Conservation (phyloP, 257 asterid species). For the Eucommia ulmoides region DNA sequence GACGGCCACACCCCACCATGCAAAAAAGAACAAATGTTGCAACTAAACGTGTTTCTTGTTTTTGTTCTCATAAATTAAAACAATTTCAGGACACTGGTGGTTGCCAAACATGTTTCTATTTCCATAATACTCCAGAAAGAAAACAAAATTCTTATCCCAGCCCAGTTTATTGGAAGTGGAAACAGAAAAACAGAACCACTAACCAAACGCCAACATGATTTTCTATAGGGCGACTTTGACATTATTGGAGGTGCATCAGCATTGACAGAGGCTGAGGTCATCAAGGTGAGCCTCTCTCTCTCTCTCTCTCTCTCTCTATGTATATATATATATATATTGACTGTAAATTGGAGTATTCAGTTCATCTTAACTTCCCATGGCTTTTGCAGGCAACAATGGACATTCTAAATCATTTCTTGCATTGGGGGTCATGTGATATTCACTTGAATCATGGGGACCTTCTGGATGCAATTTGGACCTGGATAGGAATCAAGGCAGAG, state of each 20-base stretch:
- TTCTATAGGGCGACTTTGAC: slow-evolving; percentile 83
- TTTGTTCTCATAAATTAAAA: too few species aligned
- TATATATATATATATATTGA: too few species aligned
- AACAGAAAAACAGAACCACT: too few species aligned
- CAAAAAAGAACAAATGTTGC: too few species aligned
- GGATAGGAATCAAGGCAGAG: slow-evolving; percentile 82
- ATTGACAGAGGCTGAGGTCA: slow-evolving; percentile 88
- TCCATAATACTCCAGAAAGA: too few species aligned
- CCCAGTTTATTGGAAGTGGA: too few species aligned
- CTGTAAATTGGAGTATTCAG: not conserved
- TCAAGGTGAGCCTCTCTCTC: slow-evolving; percentile 49
- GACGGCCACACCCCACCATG: too few species aligned
- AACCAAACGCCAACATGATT: too few species aligned
- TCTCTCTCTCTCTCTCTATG: not conserved
- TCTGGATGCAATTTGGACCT: slow-evolving; percentile 89
- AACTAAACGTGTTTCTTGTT: too few species aligned
- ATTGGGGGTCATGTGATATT: slow-evolving; percentile 65
- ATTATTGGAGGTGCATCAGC: slow-evolving; percentile 85
- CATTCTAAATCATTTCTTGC: slow-evolving; percentile 49
- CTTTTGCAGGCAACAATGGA: slow-evolving; percentile 63
- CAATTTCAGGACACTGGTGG: too few species aligned
- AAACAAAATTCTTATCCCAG: too few species aligned
- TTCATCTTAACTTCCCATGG: not conserved
- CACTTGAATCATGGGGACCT: slow-evolving; percentile 89
- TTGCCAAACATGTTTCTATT: too few species aligned